Evolutionary conservation across 768 basidiomycete genomes (phyloP), one percentile per base, ranked within the genome.

Genomic region (Hypsizygus marmoreus): DNA sequence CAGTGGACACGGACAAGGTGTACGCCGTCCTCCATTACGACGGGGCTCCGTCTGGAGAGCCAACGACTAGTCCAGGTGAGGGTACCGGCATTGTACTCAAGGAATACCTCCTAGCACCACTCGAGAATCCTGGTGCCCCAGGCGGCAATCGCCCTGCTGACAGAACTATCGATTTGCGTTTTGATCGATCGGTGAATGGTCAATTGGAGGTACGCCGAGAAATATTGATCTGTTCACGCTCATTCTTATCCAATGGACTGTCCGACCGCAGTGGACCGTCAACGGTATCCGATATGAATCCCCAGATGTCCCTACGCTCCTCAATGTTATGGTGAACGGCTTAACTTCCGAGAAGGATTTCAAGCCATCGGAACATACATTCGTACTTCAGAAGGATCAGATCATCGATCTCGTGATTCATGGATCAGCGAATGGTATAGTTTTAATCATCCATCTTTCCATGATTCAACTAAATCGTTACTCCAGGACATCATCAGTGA

Each of bases 1-100:
- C 58, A 22, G 71, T 73, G 43, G 54, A 62, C 10, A 53, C 53
- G 4, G 58, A 66, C 3, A 55, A 55, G 44, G 73, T 67, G 49
- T 66, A 59, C 16, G 75, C 68, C 0, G 69, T 76, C 40, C 64
- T 77, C 6, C 65, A 68, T 24, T 77, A 77, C 45, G 53, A 55
- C 0, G 74, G 72, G 2, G 73, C 75, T 9, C 62, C 69, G 0
- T 30, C 49, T 10, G 47, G 8, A 11, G 73, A 77, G 0, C 75
- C 75, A 1, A 47, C 39, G 0, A 53, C 56, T 3, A 32, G 16
- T 17, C 22, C 35, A 17, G 43, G 24, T 25, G 4, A 10, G 24
- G 42, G 35, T 29, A 45, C 10, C n/a, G 26, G 16, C 25, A 40
- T 28, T 14, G 10, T 47, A 6, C 45, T 53, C 10, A 26, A 57